These are phyloP conservation scores for Basipetospora chlamydospora DNA, from an alignment of 2,329 filamentous ascomycete genomes.

Conservation along the genomic window DNA sequence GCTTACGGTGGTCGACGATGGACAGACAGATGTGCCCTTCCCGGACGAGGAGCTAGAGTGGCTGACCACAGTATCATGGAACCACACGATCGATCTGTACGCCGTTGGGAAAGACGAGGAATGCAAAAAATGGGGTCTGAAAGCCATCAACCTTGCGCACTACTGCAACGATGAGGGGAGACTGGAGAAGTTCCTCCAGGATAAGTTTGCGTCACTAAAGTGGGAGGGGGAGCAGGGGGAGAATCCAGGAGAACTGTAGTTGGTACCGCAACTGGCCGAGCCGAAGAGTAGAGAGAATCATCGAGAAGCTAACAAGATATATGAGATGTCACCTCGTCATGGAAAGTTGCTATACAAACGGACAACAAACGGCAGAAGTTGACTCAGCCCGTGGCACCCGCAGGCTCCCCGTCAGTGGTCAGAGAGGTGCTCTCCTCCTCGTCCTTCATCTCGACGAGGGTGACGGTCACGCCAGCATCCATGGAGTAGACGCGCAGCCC, in stretches of 20 bases:
- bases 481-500: slow-evolving; percentile 24
- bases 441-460: slow-evolving; percentile 18
- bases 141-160: slow-evolving; percentile 46
- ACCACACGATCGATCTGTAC: slow-evolving; percentile 55
- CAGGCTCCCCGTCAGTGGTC: slow-evolving; percentile 14
- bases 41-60: slow-evolving; percentile 59
- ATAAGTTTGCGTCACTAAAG: slow-evolving; percentile 27
- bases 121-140: slow-evolving; percentile 47
- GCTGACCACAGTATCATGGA: slow-evolving; percentile 56
- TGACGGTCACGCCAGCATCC: slow-evolving; percentile 19
- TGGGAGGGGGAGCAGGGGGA: slow-evolving; percentile 4
- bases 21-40: slow-evolving; percentile 23
- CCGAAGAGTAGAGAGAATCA: no score
- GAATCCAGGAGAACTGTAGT: neutral
- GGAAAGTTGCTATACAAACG: no score
- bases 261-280: no score
- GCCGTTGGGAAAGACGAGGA: slow-evolving; percentile 35
- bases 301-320: no score
- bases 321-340: no score
- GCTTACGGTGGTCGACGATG: no score
- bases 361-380: no score
- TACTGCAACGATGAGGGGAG: slow-evolving; percentile 38
- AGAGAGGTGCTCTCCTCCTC: slow-evolving; percentile 16
- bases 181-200: slow-evolving; percentile 28
- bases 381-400: slow-evolving; percentile 15